Evolutionary conservation across 2,329 filamentous ascomycete species (phyloP).

Genomic region (Fonsecaea multimorphosa): DNA sequence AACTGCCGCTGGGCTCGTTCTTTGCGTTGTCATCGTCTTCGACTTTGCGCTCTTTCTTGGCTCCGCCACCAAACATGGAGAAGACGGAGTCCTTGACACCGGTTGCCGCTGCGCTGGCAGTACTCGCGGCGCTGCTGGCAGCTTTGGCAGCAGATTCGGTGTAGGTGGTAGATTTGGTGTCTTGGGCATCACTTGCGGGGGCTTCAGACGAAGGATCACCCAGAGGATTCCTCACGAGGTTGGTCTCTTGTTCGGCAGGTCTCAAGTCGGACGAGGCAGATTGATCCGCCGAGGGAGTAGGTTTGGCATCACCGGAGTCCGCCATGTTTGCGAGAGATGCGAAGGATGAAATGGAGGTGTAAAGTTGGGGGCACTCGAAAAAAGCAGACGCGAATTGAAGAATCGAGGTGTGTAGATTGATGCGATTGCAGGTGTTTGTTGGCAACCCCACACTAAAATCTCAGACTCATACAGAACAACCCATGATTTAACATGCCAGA

Average conservation of each 20-base stretch:
- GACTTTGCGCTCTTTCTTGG: conserved; percentile 94
- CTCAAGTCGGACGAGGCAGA: conserved; percentile 34
- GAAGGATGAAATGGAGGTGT: conserved; percentile 7
- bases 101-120: conserved; percentile 38
- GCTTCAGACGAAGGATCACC: conserved; percentile 30
- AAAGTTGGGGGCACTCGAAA: neutral
- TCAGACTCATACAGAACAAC: neutral
- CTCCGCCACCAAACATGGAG: conserved; percentile 98
- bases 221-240: conserved; percentile 36
- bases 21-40: conserved; percentile 78
- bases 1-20: conserved; percentile 86
- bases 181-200: conserved; percentile 30
- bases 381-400: conserved; percentile 1
- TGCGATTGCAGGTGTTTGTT: conserved; percentile 11
- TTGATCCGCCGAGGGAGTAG: conserved; percentile 36
- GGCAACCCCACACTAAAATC: conserved; percentile 17
- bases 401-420: neutral
- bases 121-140: conserved; percentile 35
- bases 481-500: conserved; percentile 10
- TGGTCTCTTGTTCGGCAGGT: conserved; percentile 36
- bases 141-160: conserved; percentile 36
- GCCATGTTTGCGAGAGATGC: conserved; percentile 30
- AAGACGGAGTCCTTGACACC: conserved; percentile 68
- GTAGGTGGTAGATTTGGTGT: conserved; percentile 33
- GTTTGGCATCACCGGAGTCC: conserved; percentile 35